These are phyloP conservation scores for Cyclotella choctawhatcheeana DNA, from an alignment of 108 stramenopile genomes.

Conservation along the genomic window DNA sequence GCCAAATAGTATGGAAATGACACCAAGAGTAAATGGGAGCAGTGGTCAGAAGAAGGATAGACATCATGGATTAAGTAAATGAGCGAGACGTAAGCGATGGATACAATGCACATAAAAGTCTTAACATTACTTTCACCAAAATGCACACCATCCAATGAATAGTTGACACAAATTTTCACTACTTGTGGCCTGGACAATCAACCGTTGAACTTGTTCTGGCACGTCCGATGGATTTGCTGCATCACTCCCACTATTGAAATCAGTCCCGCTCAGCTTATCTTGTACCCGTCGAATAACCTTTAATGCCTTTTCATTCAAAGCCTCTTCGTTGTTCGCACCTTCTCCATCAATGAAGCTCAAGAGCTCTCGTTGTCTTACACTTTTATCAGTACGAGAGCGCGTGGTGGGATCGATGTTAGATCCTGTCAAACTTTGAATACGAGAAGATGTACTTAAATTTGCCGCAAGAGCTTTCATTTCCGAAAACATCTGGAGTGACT, in stretches of 20 bases:
- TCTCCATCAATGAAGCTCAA: constrained; percentile 65
- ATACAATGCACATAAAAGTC: too few relatives aligned
- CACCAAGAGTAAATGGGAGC: constrained; percentile 6
- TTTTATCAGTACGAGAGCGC: constrained; percentile 69
- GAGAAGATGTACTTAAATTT: constrained; percentile 61
- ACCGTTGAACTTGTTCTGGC: constrained; percentile 94
- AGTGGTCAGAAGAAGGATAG: not conserved
- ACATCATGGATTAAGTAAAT: too few relatives aligned
- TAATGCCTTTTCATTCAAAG: constrained; percentile 95
- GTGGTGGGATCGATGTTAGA: constrained; percentile 50
- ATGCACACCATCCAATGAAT: constrained; percentile 98
- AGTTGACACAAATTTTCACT: constrained; percentile 95
- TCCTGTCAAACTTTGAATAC: constrained; percentile 74
- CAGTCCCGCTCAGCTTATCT: constrained; percentile 96
- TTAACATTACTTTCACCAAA: constrained; percentile 89
- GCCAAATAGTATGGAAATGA: constrained; percentile 29
- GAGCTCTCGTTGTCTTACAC: constrained; percentile 73
- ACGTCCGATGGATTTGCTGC: constrained; percentile 77
- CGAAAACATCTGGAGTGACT: constrained; percentile 74
- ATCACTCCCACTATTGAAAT: constrained; percentile 76
- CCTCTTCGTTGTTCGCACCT: constrained; percentile 67
- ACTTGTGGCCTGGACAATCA: constrained; percentile 96
- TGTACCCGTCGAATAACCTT: constrained; percentile 96
- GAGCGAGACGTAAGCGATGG: too few relatives aligned
- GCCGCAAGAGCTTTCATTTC: constrained; percentile 78